A percentile compares a stretch with the other conserved stretches of the same genome.
Conservation (phyloP, 805 yeast species). For the Pichia kluyveri region DNA sequence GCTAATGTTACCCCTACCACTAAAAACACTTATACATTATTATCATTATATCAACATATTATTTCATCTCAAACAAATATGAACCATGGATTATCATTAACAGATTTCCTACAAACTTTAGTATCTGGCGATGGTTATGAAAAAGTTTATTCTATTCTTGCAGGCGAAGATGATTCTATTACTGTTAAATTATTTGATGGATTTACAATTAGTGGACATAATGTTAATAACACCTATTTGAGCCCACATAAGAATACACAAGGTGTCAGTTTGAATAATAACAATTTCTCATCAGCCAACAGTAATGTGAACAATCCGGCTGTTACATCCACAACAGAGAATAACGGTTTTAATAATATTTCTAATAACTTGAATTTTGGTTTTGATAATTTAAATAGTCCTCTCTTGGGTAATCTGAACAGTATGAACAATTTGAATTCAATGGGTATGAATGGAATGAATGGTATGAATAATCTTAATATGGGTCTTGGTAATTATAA, state of each 20-base stretch:
- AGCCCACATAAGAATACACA: no score
- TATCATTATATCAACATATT: conserved; percentile 20
- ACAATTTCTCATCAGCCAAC: no score
- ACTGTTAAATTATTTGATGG: no score
- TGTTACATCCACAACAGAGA: no score
- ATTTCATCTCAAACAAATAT: conserved; percentile 30
- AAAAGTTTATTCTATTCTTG: not conserved
- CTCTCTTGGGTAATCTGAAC: not conserved
- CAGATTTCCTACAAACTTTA: conserved; percentile 2
- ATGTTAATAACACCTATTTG: no score
- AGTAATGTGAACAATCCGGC: no score
- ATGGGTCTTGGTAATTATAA: not conserved
- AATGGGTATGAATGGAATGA: not conserved
- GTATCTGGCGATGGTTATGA: not conserved
- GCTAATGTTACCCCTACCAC: conserved; percentile 22
- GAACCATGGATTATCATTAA: conserved; percentile 24
- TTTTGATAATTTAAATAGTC: not conserved
- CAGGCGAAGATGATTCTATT: not conserved
- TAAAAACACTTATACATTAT: conserved; percentile 14
- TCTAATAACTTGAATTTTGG: not conserved
- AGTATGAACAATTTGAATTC: not conserved
- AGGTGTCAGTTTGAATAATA: not conserved
- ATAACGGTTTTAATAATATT: not conserved
- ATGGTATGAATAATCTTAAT: not conserved
- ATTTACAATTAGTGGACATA: no score